Conservation (phyloP, 768 basidiomycete genomes). For the Cantharellus anzutake region DNA sequence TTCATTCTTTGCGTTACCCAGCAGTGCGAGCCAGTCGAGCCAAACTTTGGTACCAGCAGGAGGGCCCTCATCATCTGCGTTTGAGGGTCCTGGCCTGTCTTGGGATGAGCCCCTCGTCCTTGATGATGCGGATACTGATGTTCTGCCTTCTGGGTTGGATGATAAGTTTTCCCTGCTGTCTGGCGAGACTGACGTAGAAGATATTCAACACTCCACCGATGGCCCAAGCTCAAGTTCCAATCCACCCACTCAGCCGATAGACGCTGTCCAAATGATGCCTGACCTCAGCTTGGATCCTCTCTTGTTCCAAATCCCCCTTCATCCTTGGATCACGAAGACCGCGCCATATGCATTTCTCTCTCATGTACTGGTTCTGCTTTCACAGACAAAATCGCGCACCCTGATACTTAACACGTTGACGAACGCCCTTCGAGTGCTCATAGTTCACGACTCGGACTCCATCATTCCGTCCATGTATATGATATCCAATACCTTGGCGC, state of each 20-base stretch:
- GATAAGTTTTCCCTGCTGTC: too few relatives aligned
- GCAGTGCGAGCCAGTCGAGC: not conserved
- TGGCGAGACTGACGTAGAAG: too few relatives aligned
- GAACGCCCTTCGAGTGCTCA: slow-evolving; percentile 54
- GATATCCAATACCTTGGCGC: slow-evolving; percentile 60
- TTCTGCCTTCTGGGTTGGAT: too few relatives aligned
- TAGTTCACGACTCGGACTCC: slow-evolving; percentile 42
- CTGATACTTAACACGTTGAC: slow-evolving; percentile 47
- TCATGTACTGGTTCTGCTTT: slow-evolving; percentile 39
- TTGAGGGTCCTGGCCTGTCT: not conserved
- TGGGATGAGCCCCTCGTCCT: not conserved
- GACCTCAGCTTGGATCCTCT: slow-evolving; percentile 24
- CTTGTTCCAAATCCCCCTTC: slow-evolving; percentile 23
- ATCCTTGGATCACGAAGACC: slow-evolving; percentile 23
- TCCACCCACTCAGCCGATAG: too few relatives aligned
- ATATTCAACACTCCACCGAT: too few relatives aligned
- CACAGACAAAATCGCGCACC: slow-evolving; percentile 53
- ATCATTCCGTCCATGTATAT: slow-evolving; percentile 65
- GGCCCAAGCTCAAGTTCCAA: too few relatives aligned
- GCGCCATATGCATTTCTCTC: slow-evolving; percentile 58
- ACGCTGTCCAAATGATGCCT: not conserved
- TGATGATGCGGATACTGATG: not conserved
- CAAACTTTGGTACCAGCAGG: not conserved
- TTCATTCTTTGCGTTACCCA: not conserved
- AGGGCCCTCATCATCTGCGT: not conserved